These are phyloP conservation scores for Microcos paniculata DNA, from an alignment of 345 rosid species.

Conservation along the genomic window DNA sequence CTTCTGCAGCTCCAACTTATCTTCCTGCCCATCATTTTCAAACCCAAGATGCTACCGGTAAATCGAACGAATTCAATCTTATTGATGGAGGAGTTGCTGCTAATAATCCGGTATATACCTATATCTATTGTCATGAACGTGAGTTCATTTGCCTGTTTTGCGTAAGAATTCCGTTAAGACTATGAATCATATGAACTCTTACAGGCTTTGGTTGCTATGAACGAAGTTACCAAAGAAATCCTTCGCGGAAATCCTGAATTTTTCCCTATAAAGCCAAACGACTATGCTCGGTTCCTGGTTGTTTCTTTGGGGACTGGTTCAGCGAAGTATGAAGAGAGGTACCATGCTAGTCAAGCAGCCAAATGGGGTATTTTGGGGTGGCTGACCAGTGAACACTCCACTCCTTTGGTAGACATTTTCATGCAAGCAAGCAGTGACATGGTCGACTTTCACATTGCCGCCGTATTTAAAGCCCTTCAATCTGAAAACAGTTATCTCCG, in stretches of 20 bases:
- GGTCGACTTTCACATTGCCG: slow-evolving; percentile 56
- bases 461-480: slow-evolving; percentile 49
- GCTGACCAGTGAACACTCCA: slow-evolving; percentile 46
- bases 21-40: slow-evolving; percentile 53
- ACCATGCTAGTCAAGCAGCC: slow-evolving; percentile 42
- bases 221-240: slow-evolving; percentile 44
- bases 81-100: slow-evolving; percentile 85
- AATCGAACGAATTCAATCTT: slow-evolving; percentile 49
- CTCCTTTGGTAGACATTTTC: slow-evolving; percentile 60
- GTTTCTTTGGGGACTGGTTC: slow-evolving; percentile 65
- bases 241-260: slow-evolving; percentile 37
- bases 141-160: not conserved
- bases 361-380: slow-evolving; percentile 68
- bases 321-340: slow-evolving; percentile 37
- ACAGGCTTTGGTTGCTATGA: slow-evolving; percentile 33
- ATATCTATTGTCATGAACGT: not conserved
- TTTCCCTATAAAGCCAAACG: slow-evolving; percentile 44
- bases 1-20: slow-evolving; percentile 74
- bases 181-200: not conserved
- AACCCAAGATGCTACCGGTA: slow-evolving; percentile 34
- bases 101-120: slow-evolving; percentile 51
- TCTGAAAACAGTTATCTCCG: slow-evolving; percentile 22
- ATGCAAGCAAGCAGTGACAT: slow-evolving; percentile 62
- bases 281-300: slow-evolving; percentile 50
- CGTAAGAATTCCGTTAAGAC: not conserved